Evolutionary conservation across 805 yeast species (phyloP).

Genomic region (Yarrowia phangngaensis): DNA sequence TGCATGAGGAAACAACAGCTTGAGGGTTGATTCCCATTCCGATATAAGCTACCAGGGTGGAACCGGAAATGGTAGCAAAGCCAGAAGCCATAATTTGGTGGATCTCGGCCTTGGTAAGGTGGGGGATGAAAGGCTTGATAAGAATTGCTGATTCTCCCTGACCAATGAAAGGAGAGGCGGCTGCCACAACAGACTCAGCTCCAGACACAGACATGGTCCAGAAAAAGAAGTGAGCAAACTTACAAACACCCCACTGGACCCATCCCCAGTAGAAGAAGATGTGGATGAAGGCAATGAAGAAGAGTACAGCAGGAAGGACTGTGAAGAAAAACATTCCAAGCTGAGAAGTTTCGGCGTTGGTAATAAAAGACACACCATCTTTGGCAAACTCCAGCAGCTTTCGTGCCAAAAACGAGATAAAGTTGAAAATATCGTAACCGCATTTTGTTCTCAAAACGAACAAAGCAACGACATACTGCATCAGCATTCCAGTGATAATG

Average conservation of each 20-base stretch:
- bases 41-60: conserved; percentile 59
- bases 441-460: conserved; percentile 57
- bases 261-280: conserved; percentile 57
- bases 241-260: conserved; percentile 57
- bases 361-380: conserved; percentile 59
- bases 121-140: conserved; percentile 57
- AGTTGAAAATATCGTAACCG: conserved; percentile 61
- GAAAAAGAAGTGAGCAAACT: conserved; percentile 55
- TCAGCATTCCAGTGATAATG: conserved; percentile 56
- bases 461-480: conserved; percentile 57
- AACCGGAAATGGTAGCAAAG: conserved; percentile 61
- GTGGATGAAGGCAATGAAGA: conserved; percentile 61
- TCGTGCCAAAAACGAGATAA: conserved; percentile 55
- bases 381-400: conserved; percentile 55
- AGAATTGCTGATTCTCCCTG: conserved; percentile 63
- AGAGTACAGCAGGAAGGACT: conserved; percentile 59
- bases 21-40: conserved; percentile 61
- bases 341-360: conserved; percentile 43
- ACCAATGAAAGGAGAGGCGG: conserved; percentile 64
- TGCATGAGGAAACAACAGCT: conserved; percentile 62
- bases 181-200: conserved; percentile 62
- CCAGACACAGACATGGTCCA: conserved; percentile 59
- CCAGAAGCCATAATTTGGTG: conserved; percentile 63
- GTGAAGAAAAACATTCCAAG: conserved; percentile 52
- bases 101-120: conserved; percentile 56